phyloP scores from a whole-genome alignment of 345 rosid species.

The Punica granatum region DNA sequence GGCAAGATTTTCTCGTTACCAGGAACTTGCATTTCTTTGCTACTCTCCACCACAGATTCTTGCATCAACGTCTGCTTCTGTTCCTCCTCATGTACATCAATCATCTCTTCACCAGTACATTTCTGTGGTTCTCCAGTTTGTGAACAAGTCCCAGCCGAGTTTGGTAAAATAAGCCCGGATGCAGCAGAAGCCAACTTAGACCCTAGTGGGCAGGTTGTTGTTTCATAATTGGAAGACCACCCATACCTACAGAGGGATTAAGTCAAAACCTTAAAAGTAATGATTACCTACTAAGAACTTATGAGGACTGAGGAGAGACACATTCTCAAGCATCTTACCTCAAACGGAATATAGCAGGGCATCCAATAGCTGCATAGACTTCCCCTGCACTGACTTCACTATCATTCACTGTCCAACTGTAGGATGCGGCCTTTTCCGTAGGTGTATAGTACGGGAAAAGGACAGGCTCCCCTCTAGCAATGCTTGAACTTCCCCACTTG shows the following conservation, averaged over 20 bases:
- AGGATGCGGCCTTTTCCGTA: conserved; percentile 18
- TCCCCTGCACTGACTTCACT: conserved; percentile 37
- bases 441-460: conserved; percentile 44
- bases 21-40: conserved; percentile 21
- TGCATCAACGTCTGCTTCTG: conserved; percentile 3
- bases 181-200: conserved; percentile 19
- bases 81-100: conserved; percentile 7
- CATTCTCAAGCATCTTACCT: conserved; percentile 35
- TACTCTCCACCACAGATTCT: conserved; percentile 15
- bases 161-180: conserved; percentile 5
- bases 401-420: conserved; percentile 50
- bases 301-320: not conserved
- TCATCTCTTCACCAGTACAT: conserved; percentile 10
- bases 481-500: conserved; percentile 20
- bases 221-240: conserved; percentile 42
- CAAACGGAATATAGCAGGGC: conserved; percentile 69
- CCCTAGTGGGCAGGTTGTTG: conserved; percentile 8
- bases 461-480: conserved; percentile 52
- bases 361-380: conserved; percentile 51
- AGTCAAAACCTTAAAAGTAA: conserved; percentile 11
- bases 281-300: conserved; percentile 1
- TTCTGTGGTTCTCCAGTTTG: conserved; percentile 24
- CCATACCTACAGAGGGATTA: conserved; percentile 59
- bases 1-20: conserved; percentile 19
- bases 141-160: conserved; percentile 21